Evolutionary conservation across 345 rosid genomes (phyloP).

Genomic region (Corymbia maculata): DNA sequence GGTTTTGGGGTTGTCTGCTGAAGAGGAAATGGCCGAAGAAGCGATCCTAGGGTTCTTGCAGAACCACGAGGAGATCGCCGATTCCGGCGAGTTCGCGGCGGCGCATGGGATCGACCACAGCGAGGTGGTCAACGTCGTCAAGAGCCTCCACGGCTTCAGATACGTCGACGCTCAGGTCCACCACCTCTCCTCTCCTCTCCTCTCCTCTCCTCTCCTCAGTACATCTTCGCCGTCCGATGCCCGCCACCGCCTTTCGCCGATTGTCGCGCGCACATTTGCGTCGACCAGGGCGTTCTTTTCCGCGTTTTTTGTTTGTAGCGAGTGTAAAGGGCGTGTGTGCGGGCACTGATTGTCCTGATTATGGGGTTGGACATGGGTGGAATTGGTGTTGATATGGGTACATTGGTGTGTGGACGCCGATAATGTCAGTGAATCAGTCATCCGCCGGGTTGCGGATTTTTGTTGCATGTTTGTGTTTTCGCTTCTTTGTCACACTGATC

Average conservation of each 20-base stretch:
- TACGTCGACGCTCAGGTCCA: slow-evolving; percentile 60
- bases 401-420: background rate
- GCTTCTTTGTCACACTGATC: background rate
- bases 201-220: background rate
- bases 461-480: background rate
- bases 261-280: background rate
- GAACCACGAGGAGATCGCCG: slow-evolving; percentile 38
- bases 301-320: background rate
- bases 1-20: background rate
- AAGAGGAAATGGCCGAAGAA: slow-evolving; percentile 34
- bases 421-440: background rate
- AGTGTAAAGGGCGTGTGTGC: background rate
- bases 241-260: background rate
- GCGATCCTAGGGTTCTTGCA: slow-evolving; percentile 51
- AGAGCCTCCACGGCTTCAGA: slow-evolving; percentile 76
- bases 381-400: background rate
- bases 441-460: background rate
- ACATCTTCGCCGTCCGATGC: no score
- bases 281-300: background rate
- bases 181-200: background rate
- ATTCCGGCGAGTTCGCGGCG: slow-evolving; percentile 60
- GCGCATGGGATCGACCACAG: slow-evolving; percentile 48
- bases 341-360: background rate
- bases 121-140: slow-evolving; percentile 62
- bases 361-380: background rate